Evolutionary conservation across 176 grass and related monocot species (phyloP), one percentile per base, ranked within the genome.

Genomic region (Coix lacrymajobi): DNA sequence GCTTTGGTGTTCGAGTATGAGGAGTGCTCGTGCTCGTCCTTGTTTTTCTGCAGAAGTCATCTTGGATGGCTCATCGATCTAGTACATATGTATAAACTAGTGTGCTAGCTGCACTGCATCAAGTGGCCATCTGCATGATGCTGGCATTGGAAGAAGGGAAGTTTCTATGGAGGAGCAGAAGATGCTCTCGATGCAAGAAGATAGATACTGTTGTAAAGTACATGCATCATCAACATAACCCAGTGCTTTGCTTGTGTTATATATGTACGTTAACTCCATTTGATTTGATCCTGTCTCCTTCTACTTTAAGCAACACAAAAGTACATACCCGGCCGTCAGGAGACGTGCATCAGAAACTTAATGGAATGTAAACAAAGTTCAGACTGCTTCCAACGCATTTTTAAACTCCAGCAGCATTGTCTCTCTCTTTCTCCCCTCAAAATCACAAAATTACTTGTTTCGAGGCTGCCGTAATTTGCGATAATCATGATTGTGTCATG

Each of bases 101-200:
- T 24, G 3, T n/a, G n/a, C n/a, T n/a, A n/a, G n/a, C 69, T 8
- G 7, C 30, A 49, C 11, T 33, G 33, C 2, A 61, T 78, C 70
- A 81, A 80, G 63, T 77, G 69, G 78, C 15, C 29, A 68, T 79
- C 67, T 75, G 22, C 22, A 57, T n/a, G 71, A 40, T 48, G 51
- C 49, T 62, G 69, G 76, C 81, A 33, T 89, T 62, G 76, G 69
- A 80, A 5, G 49, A 41, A 52, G 76, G 60, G 87, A 85, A 80
- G 76, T 74, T 85, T 89, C 76, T 73, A 67, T 67, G 60, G 77
- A 63, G 63, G 44, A 58, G 77, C 78, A 81, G 41, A 81, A 89
- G 87, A 74, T 81, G 77, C 77, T 32, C 82, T 89, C 71, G 82
- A 60, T 54, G 57, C 22, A 64, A 70, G 71, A 56, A 69, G 52